Conservation (phyloP, 2,329 filamentous ascomycete species). For the Coniochaeta ligniaria region DNA sequence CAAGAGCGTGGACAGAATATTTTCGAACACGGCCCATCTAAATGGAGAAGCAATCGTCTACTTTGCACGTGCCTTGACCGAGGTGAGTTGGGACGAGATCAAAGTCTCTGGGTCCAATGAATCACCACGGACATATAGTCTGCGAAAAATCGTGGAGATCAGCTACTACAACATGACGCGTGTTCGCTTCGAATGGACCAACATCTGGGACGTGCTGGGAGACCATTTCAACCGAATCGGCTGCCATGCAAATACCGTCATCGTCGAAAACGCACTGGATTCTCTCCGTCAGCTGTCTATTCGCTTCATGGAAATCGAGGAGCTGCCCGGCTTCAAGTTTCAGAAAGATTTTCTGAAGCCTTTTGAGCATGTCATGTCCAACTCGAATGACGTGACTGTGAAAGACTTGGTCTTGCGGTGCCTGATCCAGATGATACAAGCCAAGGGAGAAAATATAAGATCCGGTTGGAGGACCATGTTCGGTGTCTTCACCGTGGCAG, state of each 20-base stretch:
- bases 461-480: slow-evolving; percentile 99
- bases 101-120: slow-evolving; percentile 95
- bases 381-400: slow-evolving; percentile 83
- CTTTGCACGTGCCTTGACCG: slow-evolving; percentile 85
- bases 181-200: slow-evolving; percentile 97
- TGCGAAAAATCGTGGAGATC: slow-evolving; percentile 98
- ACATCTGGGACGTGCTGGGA: slow-evolving; percentile 95
- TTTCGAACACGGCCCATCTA: slow-evolving; percentile 90
- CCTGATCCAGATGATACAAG: slow-evolving; percentile 98
- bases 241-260: slow-evolving; percentile 90
- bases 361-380: slow-evolving; percentile 94
- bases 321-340: slow-evolving; percentile 97
- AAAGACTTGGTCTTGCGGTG: slow-evolving; percentile 97
- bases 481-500: slow-evolving; percentile 93
- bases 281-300: slow-evolving; percentile 93
- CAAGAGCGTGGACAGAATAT: slow-evolving; percentile 89
- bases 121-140: slow-evolving; percentile 89
- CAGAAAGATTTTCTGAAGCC: slow-evolving; percentile 99
- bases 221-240: slow-evolving; percentile 98
- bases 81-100: slow-evolving; percentile 99
- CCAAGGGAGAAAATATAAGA: slow-evolving; percentile 89
- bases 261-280: slow-evolving; percentile 96
- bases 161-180: slow-evolving; percentile 99
- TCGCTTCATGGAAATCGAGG: slow-evolving; percentile 98
- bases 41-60: slow-evolving; percentile 92